Base-by-base conservation (phyloP, 208 protist genomes). In the Endotrypanum monterogeii region DNA sequence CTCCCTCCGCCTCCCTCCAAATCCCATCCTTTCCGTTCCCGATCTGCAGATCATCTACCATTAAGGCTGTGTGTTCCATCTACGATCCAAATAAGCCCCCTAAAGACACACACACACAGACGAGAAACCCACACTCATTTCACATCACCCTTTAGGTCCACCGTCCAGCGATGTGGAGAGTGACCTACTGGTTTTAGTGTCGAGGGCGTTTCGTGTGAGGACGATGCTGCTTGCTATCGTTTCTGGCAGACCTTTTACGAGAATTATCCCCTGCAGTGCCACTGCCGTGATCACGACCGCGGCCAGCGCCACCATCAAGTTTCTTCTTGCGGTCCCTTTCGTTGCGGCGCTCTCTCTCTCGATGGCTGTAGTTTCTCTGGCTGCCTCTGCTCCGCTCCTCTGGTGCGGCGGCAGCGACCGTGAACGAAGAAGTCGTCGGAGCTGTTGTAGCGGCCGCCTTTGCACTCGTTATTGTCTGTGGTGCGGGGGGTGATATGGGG, bases 271-370 rank as follows among this genome's bases (percentile, higher is more conserved):
- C 46, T 37, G 39, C 25, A 52, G 11, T 25, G 25, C 67, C 67
- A 71, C 67, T 35, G 37, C 60, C 60, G 41, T 30, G 28, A 66
- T 18, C 16, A 66, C n/a, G 28, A 23, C 60, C 60, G 20, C 60
- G 28, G 8, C 60, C 8, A 61, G 32, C 51, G 28, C 37, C 2
- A 11, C 41, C 51, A 32, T 56, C 67, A 9, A 50, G 23, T 28
- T 23, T 61, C 35, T 20, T 57, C 51, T 56, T 71, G 28, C 60
- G 37, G 60, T 48, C 37, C 52, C 41, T 48, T 16, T 56, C 48
- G 51, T 20, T 61, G 18, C 23, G 67, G 8, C 35, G 16, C 20
- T 57, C 46, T 18, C 44, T 50, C 44, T 68, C 44, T 68, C 44
- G 44, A 54, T 46, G 44, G 66, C 51, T 23, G 23, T 25, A 50